phyloP scores from a whole-genome alignment of 1,284 basidiomycete genomes.

The Anthracocystis setariae region DNA sequence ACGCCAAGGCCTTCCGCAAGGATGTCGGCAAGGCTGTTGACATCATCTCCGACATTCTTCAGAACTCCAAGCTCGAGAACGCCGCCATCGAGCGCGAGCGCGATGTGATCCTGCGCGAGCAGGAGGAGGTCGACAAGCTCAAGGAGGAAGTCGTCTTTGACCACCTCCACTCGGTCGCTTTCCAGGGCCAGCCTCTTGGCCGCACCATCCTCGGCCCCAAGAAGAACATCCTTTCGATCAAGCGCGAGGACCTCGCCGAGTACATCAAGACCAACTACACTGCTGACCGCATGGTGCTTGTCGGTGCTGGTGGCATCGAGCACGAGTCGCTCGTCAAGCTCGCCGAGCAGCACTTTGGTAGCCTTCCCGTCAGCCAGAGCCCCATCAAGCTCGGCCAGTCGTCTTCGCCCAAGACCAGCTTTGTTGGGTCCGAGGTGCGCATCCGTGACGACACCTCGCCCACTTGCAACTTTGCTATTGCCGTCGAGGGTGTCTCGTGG shows the following conservation, averaged over 20 bases:
- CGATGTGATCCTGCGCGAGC: conserved; percentile 95
- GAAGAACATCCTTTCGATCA: conserved; percentile 94
- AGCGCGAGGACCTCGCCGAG: conserved; percentile 83
- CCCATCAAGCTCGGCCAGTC: conserved; percentile 85
- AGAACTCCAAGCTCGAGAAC: conserved; percentile 93
- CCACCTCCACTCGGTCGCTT: conserved; percentile 95
- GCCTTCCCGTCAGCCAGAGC: conserved; percentile 84
- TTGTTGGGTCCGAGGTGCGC: conserved; percentile 94
- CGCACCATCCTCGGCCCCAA: conserved; percentile 98
- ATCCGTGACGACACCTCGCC: conserved; percentile 89
- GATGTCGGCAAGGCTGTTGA: conserved; percentile 91
- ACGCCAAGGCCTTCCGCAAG: conserved; percentile 97
- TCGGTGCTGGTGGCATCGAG: conserved; percentile 93
- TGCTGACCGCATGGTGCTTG: conserved; percentile 97
- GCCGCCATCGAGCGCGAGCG: conserved; percentile 93
- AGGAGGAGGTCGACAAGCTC: conserved; percentile 99
- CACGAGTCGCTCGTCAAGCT: conserved; percentile 93
- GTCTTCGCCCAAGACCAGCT: conserved; percentile 73
- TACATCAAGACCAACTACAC: conserved; percentile 99
- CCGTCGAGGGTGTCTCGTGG: conserved; percentile 98
- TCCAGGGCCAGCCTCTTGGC: conserved; percentile 93
- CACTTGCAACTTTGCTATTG: conserved; percentile 92
- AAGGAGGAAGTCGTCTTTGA: conserved; percentile 98
- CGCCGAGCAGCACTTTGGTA: conserved; percentile 91
- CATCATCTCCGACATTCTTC: conserved; percentile 97